These are phyloP conservation scores for Ceratocystis eucalypticola DNA, from an alignment of 2,329 filamentous ascomycete species.

Conservation along the genomic window DNA sequence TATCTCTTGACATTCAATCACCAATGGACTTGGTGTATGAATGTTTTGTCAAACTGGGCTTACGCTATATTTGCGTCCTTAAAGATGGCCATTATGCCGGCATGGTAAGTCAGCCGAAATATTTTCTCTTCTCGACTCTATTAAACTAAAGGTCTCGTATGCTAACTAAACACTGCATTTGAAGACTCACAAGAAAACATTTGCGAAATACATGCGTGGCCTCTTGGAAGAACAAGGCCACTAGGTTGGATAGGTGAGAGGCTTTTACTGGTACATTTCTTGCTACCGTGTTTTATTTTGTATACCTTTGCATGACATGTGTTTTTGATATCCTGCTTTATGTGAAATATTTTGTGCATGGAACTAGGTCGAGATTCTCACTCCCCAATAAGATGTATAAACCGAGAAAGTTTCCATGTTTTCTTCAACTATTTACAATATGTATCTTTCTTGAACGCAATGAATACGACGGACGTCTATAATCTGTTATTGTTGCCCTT, in stretches of 20 bases:
- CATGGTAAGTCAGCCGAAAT: conserved; percentile 47
- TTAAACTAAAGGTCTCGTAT: not conserved
- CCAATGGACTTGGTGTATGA: conserved; percentile 95
- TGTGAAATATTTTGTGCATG: not conserved
- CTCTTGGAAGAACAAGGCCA: conserved; percentile 43
- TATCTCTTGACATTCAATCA: conserved; percentile 75
- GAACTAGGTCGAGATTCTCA: no score
- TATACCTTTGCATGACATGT: conserved; percentile 6
- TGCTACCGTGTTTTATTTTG: not conserved
- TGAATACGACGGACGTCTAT: no score
- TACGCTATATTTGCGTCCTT: conserved; percentile 84
- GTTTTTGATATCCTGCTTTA: not conserved
- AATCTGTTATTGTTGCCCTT: not conserved
- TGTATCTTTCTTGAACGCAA: no score
- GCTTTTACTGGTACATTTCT: not conserved
- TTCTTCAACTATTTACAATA: no score
- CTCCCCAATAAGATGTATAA: no score
- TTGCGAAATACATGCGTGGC: conserved; percentile 87
- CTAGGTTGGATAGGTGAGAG: conserved; percentile 9
- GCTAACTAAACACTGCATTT: not conserved
- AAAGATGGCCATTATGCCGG: conserved; percentile 75
- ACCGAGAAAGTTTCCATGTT: no score
- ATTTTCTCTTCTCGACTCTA: not conserved
- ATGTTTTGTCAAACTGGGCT: conserved; percentile 83
- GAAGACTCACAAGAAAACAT: conserved; percentile 85